Conservation (phyloP, 805 yeast genomes). For the Nakazawaea wyomingensis region DNA sequence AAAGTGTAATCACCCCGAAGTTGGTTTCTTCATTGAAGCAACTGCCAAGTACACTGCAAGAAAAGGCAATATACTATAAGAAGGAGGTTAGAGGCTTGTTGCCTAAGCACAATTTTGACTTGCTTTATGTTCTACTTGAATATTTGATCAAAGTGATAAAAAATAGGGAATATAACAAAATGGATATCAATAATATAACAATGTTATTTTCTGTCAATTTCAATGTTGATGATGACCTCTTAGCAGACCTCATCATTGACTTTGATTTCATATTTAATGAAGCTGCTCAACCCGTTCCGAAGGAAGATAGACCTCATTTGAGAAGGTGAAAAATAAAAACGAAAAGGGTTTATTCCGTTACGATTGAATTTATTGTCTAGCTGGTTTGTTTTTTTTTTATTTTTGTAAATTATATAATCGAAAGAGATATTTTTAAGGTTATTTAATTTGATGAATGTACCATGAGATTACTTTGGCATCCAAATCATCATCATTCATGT, state of each 20-base stretch:
- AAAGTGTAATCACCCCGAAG: slow-evolving; percentile 59
- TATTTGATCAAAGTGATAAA: slow-evolving; percentile 61
- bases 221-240: slow-evolving; percentile 29
- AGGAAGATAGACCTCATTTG: slow-evolving; percentile 6
- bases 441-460: no score
- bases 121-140: slow-evolving; percentile 60
- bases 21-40: slow-evolving; percentile 33
- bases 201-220: slow-evolving; percentile 32
- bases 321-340: slow-evolving; percentile 6
- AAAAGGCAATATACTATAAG: slow-evolving; percentile 19
- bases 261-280: slow-evolving; percentile 16
- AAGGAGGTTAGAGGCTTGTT: slow-evolving; percentile 31
- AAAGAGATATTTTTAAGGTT: no score
- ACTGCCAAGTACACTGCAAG: slow-evolving; percentile 17
- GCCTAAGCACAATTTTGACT: slow-evolving; percentile 52
- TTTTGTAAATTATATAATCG: no score
- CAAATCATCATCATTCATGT: no score
- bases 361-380: no score
- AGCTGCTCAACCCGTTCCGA: slow-evolving; percentile 2
- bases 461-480: no score
- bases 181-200: slow-evolving; percentile 69
- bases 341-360: not conserved
- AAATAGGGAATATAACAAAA: slow-evolving; percentile 62
- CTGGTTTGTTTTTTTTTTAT: no score
- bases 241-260: slow-evolving; percentile 25